Conservation (phyloP, 805 yeast species). For the Metschnikowia picachoensis region DNA sequence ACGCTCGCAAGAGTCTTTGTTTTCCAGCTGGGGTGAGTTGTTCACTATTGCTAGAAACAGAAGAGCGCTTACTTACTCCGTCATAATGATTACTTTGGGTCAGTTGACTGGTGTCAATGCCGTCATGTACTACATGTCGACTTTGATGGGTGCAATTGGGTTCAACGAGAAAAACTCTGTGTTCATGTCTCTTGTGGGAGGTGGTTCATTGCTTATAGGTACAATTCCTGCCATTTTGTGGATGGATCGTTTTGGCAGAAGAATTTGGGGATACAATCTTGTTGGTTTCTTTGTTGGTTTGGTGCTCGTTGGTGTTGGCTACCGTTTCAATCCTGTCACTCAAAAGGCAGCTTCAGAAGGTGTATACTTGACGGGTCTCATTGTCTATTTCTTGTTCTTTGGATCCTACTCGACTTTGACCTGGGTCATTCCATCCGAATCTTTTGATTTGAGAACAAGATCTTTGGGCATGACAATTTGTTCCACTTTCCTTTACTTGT, state of each 20-base stretch:
- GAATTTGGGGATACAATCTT: slow-evolving; percentile 57
- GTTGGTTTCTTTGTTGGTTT: slow-evolving; percentile 59
- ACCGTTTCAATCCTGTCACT: slow-evolving; percentile 40
- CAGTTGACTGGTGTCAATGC: slow-evolving; percentile 70
- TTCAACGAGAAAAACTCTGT: slow-evolving; percentile 49
- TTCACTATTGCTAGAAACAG: slow-evolving; percentile 55
- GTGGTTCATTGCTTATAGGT: slow-evolving; percentile 59
- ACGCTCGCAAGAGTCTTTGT: slow-evolving; percentile 29
- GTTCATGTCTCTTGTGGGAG: slow-evolving; percentile 67
- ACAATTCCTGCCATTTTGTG: slow-evolving; percentile 61
- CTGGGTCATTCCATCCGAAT: slow-evolving; percentile 67
- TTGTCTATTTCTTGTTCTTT: slow-evolving; percentile 61
- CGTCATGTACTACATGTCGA: slow-evolving; percentile 61
- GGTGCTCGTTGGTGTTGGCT: slow-evolving; percentile 57
- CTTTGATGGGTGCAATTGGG: slow-evolving; percentile 53
- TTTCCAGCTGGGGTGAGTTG: slow-evolving; percentile 47
- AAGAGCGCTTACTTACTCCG: slow-evolving; percentile 56
- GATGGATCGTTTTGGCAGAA: slow-evolving; percentile 56
- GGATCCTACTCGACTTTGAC: slow-evolving; percentile 66
- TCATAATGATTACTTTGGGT: slow-evolving; percentile 55
- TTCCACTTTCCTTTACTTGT: slow-evolving; percentile 51
- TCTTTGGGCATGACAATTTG: slow-evolving; percentile 64
- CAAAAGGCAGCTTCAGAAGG: slow-evolving; percentile 48
- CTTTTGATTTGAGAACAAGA: slow-evolving; percentile 55
- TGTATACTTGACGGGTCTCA: slow-evolving; percentile 57